Percentiles rank a stretch among this genome's conserved stretches.
Evolutionary conservation across 2,329 filamentous ascomycete genomes (phyloP).

Genomic region (Macroventuria anomochaeta): DNA sequence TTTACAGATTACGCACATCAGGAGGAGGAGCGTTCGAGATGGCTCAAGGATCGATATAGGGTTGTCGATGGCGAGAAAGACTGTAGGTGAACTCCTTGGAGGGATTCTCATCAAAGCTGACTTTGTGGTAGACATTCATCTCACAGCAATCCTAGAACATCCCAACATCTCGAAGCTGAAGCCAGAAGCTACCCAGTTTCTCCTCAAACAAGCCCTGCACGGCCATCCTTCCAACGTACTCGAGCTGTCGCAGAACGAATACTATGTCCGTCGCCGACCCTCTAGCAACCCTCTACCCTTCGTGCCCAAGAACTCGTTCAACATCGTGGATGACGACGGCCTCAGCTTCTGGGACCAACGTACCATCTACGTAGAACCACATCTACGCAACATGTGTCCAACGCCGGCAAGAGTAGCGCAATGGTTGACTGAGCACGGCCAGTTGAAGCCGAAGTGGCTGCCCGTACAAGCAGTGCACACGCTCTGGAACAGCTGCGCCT

Average conservation of each 20-base stretch:
- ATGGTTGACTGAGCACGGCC: constrained; percentile 40
- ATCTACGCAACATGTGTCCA: constrained; percentile 38
- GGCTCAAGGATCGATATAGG: constrained; percentile 38
- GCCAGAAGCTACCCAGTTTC: constrained; percentile 37
- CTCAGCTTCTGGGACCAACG: constrained; percentile 46
- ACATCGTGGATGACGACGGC: constrained; percentile 36
- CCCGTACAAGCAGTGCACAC: constrained; percentile 44
- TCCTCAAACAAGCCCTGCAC: constrained; percentile 38
- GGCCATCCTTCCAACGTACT: constrained; percentile 26
- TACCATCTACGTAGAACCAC: constrained; percentile 49
- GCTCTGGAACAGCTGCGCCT: constrained; percentile 44
- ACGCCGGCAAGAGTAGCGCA: constrained; percentile 40
- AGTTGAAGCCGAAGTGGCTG: constrained; percentile 41
- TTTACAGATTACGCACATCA: constrained; percentile 48
- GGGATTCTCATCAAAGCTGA: neutral
- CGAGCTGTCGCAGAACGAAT: constrained; percentile 35
- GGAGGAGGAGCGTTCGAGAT: constrained; percentile 29
- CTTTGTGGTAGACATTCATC: constrained; percentile 36
- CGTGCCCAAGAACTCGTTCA: constrained; percentile 35
- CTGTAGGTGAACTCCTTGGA: constrained; percentile 27
- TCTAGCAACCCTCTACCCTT: constrained; percentile 40
- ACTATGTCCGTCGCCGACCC: constrained; percentile 40
- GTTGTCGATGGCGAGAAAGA: constrained; percentile 32
- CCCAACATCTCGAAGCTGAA: constrained; percentile 40
- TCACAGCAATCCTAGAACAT: constrained; percentile 41